Evolutionary conservation across 805 yeast genomes (phyloP), one percentile per base, ranked within the genome.

Genomic region (Candida vaughaniae): DNA sequence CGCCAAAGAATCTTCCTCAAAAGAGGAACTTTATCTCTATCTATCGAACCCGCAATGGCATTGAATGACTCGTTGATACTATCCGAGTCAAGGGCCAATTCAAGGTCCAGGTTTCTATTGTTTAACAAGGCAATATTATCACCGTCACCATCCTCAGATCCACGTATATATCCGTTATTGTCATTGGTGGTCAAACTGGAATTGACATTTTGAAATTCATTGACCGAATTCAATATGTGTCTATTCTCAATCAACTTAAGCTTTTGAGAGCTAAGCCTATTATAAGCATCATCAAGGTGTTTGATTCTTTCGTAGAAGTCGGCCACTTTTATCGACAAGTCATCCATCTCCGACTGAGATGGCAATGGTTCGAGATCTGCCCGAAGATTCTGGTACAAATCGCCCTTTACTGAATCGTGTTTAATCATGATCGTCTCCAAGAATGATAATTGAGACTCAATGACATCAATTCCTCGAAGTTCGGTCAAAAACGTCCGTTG

Each of bases 301-400:
- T 55, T 53, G 30, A 66, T 60, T 39, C 66, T 45, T 5, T 55
- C 62, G 41, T 52, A 48, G 35, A 62, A 46, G 6, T 49, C 51
- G 2, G 40, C 36, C 9, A 66, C 51, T 23, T 51, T 50, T 8
- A 41, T 45, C 35, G 49, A 53, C 35, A 64, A 49, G 11, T 52
- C 56, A 42, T 66, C 71, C 53, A 66, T 54, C 25, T 62, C 69
- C 8, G 66, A 54, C 2, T 57, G 33, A 5, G 62, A 34, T 4
- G 69, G 69, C 29, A 66, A 51, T 3, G 79, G 78, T 35, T 76
- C 69, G 49, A 85, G 75, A 42, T 90, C 87, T 3, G 71, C 64
- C 28, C 81, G 42, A 26, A 58, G 42, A 20, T 54, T 53, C 30
- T 53, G 53, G 33, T 41, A 51, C 3, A 51, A 37, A 37, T 62